Evolutionary conservation across 2,329 filamentous ascomycete species (phyloP), one percentile per base, ranked within the genome.

Genomic region (Eutypa lata): DNA sequence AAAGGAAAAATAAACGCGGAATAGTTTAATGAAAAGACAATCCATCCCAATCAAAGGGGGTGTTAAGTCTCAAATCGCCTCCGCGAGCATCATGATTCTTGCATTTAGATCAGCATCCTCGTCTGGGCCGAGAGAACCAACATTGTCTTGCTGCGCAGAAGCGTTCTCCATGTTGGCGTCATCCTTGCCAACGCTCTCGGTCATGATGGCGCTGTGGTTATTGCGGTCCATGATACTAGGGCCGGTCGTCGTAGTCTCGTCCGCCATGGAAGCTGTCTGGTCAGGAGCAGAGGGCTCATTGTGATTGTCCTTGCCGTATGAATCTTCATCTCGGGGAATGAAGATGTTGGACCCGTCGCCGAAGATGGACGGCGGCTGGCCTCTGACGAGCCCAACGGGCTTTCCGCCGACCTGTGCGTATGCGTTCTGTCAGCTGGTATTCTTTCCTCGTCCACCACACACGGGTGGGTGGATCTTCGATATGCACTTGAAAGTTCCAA

Each of bases 311-410:
- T 13, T 11, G 42, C 22, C 22, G 5, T 31, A 6, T 10, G 22
- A 45, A n/a, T 45, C 42, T 26, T n/a, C 47, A 24, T 49, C 28
- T 35, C 26, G 33, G 7, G 13, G 28, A n/a, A 48, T 21, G 26
- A 19, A 18, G 31, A 42, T 35, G 26, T 42, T 47, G 13, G 11
- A 38, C 6, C 43, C 49, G 49, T 51, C 33, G 43, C 47, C 47
- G 35, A 49, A 49, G 31, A 49, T 49, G n/a, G 37, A 49, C 13
- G 21, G 40, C 40, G 46, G 22, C 13, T 24, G 31, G n/a, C 21
- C 37, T 18, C 28, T 24, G 13, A 65, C 60, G 48, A 58, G 56
- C 2, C 67, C 68, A 5, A 67, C 54, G 0, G 64, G 64, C 56
- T 65, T 67, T 46, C 68, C 68, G 0, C 58, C 33, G n/a, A 33